These are phyloP conservation scores for Massariosphaeria phaeospora DNA, from an alignment of 495 filamentous ascomycete species.

Conservation along the genomic window DNA sequence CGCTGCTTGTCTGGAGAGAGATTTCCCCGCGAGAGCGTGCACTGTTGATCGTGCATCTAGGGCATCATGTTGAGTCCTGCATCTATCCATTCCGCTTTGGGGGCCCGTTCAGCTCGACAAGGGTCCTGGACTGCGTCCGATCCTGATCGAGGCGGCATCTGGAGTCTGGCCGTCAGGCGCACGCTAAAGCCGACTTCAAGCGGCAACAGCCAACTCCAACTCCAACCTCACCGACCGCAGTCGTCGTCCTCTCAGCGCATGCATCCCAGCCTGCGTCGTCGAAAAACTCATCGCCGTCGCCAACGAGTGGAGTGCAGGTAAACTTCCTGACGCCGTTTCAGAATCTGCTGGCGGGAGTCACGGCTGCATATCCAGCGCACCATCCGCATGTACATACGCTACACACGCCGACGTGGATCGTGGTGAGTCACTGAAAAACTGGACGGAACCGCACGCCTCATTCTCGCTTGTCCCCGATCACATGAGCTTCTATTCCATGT, in stretches of 20 bases:
- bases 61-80: conserved; percentile 15
- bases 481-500: conserved; percentile 1
- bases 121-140: too few species aligned
- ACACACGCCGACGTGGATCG: conserved; percentile 25
- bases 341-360: conserved; percentile 23
- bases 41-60: conserved; percentile 16
- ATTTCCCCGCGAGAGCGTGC: conserved; percentile 4
- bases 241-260: conserved; percentile 4
- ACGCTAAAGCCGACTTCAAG: conserved; percentile 1
- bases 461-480: background rate
- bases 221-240: background rate
- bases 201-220: conserved; percentile 6
- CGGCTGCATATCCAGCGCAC: conserved; percentile 10
- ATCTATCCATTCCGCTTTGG: conserved; percentile 5
- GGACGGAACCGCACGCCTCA: conserved; percentile 3
- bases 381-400: conserved; percentile 26
- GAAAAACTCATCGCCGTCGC: conserved; percentile 9
- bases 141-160: conserved; percentile 3
- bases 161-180: conserved; percentile 11
- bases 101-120: conserved; percentile 24
- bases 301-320: conserved; percentile 12
- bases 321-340: conserved; percentile 27
- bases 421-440: conserved; percentile 22
- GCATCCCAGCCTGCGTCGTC: background rate
- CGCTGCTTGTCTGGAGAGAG: conserved; percentile 7